Base-by-base conservation (phyloP, 2,329 filamentous ascomycete genomes). In the Coniochaeta sp. region DNA sequence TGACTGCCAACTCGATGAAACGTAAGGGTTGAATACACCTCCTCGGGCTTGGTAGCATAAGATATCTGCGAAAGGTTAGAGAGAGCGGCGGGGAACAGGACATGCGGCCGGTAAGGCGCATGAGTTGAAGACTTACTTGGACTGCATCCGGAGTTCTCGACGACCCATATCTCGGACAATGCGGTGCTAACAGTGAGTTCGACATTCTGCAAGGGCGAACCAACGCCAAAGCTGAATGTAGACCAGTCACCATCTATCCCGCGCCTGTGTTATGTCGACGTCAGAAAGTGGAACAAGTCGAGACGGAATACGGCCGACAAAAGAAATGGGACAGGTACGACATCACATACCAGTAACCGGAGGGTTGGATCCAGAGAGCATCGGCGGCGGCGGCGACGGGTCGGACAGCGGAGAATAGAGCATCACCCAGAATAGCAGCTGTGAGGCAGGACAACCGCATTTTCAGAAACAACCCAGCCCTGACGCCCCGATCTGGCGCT, bases 231-330 rank as follows among this genome's bases (percentile, higher is more conserved):
- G 12, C 72, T 74, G 57, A 89, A 81, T 6, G 85, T 81, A 14
- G 86, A 89, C 87, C 87, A 91, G 56, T 76, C 76, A 9, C 86
- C 86, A 63, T 89, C 85, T 57, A 79, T 74, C 47, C 83, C 83
- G 55, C 79, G 75, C 81, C 80, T 83, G 51, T 28, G 24, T 48
- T 26, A 18, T n/a, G n/a, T n/a, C n/a, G 24, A 12, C 10, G 56
- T 61, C 32, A 61, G 57, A 14, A 53, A 47, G 22, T 16, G 18
- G 31, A 18, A 49, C 32, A 53, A 30, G 14, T 35, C 33, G n/a
- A 49, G 2, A 12, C 5, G 26, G 9, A 6, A 42, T 42, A 22
- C 18, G 38, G 38, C 6, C 38, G 51, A 52, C 28, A 30, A n/a
- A n/a, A n/a, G 16, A 20, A n/a, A 52, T 20, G 20, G 45, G 20